Base-by-base conservation (phyloP, 1,284 basidiomycete species). In the Melampsora abietis-canadensis region DNA sequence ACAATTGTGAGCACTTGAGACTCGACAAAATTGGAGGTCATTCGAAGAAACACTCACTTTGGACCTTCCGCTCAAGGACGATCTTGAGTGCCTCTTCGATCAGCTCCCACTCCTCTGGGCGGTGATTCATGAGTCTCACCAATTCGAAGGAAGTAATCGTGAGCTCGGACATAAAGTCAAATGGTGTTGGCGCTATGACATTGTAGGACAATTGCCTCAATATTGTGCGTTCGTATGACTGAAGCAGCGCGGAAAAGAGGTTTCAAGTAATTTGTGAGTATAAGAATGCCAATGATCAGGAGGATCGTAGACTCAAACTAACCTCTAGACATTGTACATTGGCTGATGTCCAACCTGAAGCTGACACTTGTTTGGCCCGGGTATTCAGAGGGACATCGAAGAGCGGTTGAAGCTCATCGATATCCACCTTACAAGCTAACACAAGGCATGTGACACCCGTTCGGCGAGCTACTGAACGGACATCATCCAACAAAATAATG, bases 161-260 rank as follows among this genome's bases (percentile, higher is more conserved):
- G 19, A 61, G 60, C 31, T 61, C 60, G n/a, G 60, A 61, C 10
- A 61, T 4, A 27, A 61, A 61, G 31, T 61, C 60, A 61, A 61
- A 61, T 5, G 60, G 60, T 8, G 27, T 61, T 30, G 60, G 60
- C 8, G 19, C 10, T 8, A 27, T 61, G 19, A 34, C 31, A 30
- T 61, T 61, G 24, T 37, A 61, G 34, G 19, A 61, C 30, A 19
- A 27, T 34, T 34, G 5, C 19, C 60, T 61, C 60, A 61, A 61
- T 21, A 30, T 14, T n/a, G n/a, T 34, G 40, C 40, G 40, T 44
- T 44, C 40, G 40, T 44, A 3, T 15, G 40, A 44, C 40, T 44
- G 40, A 44, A 44, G 8, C 1, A 44, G 14, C 12, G 40, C 40
- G 40, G 10, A 44, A 14, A 12, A 3, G 14, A 15, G 14, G 12